phyloP scores from a whole-genome alignment of 768 basidiomycete species.

The Favolaschia claudopus region DNA sequence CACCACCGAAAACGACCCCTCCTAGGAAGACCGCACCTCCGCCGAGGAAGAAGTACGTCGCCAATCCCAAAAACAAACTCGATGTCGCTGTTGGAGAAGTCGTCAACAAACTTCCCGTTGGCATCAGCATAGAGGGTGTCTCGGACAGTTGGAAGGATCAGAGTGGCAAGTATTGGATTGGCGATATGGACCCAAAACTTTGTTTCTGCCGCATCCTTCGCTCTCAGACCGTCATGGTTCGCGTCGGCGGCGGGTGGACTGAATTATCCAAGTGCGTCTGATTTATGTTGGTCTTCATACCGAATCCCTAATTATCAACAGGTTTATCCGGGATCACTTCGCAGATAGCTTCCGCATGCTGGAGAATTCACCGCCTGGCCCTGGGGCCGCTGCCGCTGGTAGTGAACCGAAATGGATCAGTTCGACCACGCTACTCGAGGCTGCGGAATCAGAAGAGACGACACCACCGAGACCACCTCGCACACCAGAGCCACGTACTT shows the following conservation, averaged over 20 bases:
- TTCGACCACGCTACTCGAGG: conserved; percentile 73
- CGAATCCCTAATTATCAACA: conserved; percentile 38
- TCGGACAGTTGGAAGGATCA: conserved; percentile 90
- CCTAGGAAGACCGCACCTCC: conserved; percentile 51
- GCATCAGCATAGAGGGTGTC: conserved; percentile 83
- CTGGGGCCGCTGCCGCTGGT: no score
- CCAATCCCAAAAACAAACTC: conserved; percentile 90
- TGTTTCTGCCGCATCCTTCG: conserved; percentile 93
- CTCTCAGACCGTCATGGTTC: conserved; percentile 94
- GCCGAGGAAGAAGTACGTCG: conserved; percentile 75
- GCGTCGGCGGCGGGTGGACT: conserved; percentile 94
- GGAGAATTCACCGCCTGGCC: conserved; percentile 66
- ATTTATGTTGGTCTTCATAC: not conserved
- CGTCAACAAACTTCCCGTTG: conserved; percentile 86
- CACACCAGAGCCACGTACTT: conserved; percentile 72
- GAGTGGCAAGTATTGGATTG: conserved; percentile 97
- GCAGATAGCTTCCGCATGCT: conserved; percentile 82
- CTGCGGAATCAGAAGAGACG: conserved; percentile 51
- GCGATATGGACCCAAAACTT: conserved; percentile 86
- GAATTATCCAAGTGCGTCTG: conserved; percentile 84
- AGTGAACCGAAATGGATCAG: conserved; percentile 88
- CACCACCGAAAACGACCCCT: conserved; percentile 50
- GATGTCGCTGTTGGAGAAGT: conserved; percentile 94
- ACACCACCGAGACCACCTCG: conserved; percentile 52
- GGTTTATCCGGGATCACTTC: conserved; percentile 88